These are phyloP conservation scores for Ganoderma boninense DNA, from an alignment of 1,284 basidiomycete genomes.

Conservation along the genomic window DNA sequence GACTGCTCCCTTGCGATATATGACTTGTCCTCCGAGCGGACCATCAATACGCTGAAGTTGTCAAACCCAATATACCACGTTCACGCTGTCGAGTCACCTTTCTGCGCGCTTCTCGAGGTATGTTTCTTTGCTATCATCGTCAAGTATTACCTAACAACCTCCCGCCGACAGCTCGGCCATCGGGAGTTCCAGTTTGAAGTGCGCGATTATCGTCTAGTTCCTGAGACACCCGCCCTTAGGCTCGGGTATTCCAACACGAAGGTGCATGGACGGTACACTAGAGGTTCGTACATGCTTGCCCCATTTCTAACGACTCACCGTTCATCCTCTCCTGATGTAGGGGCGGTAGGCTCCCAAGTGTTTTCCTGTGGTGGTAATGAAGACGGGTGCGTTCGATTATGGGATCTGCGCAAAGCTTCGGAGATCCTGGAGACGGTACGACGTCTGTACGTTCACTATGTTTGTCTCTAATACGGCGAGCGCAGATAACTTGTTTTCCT, in stretches of 20 bases:
- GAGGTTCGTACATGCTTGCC: constrained; percentile 43
- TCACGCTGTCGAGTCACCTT: constrained; percentile 48
- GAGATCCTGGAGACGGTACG: constrained; percentile 42
- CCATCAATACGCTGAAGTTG: constrained; percentile 47
- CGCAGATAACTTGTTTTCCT: constrained; percentile 45
- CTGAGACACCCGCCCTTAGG: constrained; percentile 43
- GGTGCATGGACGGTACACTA: constrained; percentile 52
- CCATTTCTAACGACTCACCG: neutral
- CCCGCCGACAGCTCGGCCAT: constrained; percentile 50
- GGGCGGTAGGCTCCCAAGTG: constrained; percentile 40
- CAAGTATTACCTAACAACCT: constrained; percentile 1
- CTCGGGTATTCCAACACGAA: constrained; percentile 53
- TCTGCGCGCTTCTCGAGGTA: constrained; percentile 55
- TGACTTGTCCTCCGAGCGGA: constrained; percentile 55
- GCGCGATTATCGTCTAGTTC: constrained; percentile 52
- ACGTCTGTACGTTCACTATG: neutral
- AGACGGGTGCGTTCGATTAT: constrained; percentile 52
- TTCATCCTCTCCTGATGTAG: constrained; percentile 28
- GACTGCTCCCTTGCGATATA: constrained; percentile 55
- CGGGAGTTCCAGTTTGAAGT: constrained; percentile 62
- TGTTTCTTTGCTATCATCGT: constrained; percentile 12
- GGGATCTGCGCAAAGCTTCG: constrained; percentile 56
- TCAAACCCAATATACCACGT: constrained; percentile 57
- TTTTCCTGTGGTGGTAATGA: constrained; percentile 53
- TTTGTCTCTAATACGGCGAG: neutral